These are phyloP conservation scores for Aspergillus sparsus DNA, from an alignment of 495 filamentous ascomycete species.

Conservation along the genomic window DNA sequence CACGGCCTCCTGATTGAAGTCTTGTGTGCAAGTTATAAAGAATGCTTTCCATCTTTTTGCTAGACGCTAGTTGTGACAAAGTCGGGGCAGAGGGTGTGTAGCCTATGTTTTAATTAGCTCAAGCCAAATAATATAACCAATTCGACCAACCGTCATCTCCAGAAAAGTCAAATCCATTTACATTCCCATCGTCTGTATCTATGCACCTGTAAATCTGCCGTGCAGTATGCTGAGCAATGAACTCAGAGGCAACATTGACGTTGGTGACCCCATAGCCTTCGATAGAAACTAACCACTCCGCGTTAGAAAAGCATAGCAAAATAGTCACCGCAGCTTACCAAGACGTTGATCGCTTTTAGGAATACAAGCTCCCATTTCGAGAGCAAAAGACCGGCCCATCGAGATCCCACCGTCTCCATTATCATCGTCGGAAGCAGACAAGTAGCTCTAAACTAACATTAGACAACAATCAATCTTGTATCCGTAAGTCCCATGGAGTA, in stretches of 20 bases:
- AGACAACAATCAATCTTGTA: conserved; percentile 7
- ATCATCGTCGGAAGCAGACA: conserved; percentile 90
- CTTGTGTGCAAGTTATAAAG: conserved; percentile 62
- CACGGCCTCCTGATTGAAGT: conserved; percentile 61
- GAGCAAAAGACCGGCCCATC: conserved; percentile 89
- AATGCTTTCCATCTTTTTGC: conserved; percentile 31
- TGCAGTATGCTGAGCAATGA: conserved; percentile 95
- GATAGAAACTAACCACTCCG: conserved; percentile 53
- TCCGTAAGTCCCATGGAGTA: not conserved
- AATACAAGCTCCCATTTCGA: conserved; percentile 87
- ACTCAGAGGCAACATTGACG: conserved; percentile 90
- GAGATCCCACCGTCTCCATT: conserved; percentile 85
- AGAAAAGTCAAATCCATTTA: conserved; percentile 14
- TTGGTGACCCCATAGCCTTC: conserved; percentile 67
- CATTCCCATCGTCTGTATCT: conserved; percentile 53
- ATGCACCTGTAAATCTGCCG: conserved; percentile 89
- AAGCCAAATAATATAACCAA: not conserved
- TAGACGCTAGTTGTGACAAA: conserved; percentile 21
- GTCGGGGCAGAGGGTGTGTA: not conserved
- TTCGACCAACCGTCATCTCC: conserved; percentile 19
- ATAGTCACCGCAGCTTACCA: conserved; percentile 36
- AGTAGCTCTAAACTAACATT: conserved; percentile 63
- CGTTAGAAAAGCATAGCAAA: not conserved
- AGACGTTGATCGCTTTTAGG: conserved; percentile 87
- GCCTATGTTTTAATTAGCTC: conserved; percentile 14